phyloP scores from a whole-genome alignment of 495 filamentous ascomycete species.

The Stereocaulon alpinum region DNA sequence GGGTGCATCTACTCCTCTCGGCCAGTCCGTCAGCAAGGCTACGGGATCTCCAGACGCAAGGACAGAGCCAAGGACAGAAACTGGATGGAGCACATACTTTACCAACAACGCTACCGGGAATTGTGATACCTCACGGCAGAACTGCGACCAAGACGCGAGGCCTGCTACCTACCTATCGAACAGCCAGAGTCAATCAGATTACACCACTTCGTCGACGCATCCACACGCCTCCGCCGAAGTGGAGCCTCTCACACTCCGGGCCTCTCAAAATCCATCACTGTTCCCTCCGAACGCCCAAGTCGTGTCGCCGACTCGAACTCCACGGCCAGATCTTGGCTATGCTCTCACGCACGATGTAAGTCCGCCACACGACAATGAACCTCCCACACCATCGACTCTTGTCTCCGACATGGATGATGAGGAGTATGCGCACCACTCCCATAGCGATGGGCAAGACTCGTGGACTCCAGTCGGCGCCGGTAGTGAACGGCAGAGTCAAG shows the following conservation, averaged over 20 bases:
- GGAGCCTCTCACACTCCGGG: constrained; percentile 20
- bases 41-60: constrained; percentile 21
- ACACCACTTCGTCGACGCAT: constrained; percentile 15
- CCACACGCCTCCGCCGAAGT: constrained; percentile 24
- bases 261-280: constrained; percentile 15
- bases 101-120: constrained; percentile 41
- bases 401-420: constrained; percentile 25
- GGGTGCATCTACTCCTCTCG: constrained; percentile 7
- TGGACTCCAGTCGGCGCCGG: constrained; percentile 19
- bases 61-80: constrained; percentile 42
- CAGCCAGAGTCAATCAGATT: constrained; percentile 20
- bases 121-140: constrained; percentile 25
- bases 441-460: constrained; percentile 21
- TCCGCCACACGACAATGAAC: constrained; percentile 10
- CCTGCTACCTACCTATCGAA: constrained; percentile 28
- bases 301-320: constrained; percentile 12
- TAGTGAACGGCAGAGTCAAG: constrained; percentile 15
- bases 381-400: constrained; percentile 19
- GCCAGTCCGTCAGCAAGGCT: background rate
- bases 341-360: constrained; percentile 16
- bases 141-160: constrained; percentile 13
- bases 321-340: constrained; percentile 16
- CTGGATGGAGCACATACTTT: constrained; percentile 54
- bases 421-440: constrained; percentile 13
- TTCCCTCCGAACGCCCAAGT: constrained; percentile 12